These are phyloP conservation scores for Clavispora santaluciae DNA, from an alignment of 805 yeast genomes.

Conservation along the genomic window DNA sequence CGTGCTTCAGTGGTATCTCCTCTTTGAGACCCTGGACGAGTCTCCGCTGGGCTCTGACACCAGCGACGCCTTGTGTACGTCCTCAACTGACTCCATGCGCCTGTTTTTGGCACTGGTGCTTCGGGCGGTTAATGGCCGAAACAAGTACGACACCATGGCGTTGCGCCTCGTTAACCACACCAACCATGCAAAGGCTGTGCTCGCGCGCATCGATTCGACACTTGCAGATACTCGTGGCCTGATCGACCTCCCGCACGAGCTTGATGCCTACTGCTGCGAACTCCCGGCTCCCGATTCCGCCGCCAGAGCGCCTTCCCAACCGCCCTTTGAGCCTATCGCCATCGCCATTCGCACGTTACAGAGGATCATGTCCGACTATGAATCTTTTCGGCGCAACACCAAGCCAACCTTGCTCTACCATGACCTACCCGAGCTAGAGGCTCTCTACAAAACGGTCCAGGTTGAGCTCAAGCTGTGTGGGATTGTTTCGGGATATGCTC, in stretches of 20 bases:
- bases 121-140: conserved; percentile 17
- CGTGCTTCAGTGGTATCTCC: conserved; percentile 54
- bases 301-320: no score
- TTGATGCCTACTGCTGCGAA: conserved; percentile 4
- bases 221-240: neutral
- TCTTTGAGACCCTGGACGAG: conserved; percentile 20
- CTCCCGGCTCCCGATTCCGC: neutral
- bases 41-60: neutral
- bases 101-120: conserved; percentile 7
- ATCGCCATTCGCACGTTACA: neutral
- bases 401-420: conserved; percentile 8
- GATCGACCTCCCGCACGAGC: neutral
- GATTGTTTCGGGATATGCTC: conserved; percentile 10
- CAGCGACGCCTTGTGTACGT: neutral
- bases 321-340: neutral
- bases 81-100: conserved; percentile 1
- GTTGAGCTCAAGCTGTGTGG: conserved; percentile 8
- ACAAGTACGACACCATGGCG: conserved; percentile 29
- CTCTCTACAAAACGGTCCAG: conserved; percentile 6
- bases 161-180: conserved; percentile 25
- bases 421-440: conserved; percentile 13
- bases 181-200: conserved; percentile 5
- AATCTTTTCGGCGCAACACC: conserved; percentile 2
- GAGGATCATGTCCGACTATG: neutral
- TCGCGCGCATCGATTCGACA: neutral